Conservation (phyloP, 2,329 filamentous ascomycete genomes). For the Cladobotryum mycophilum region DNA sequence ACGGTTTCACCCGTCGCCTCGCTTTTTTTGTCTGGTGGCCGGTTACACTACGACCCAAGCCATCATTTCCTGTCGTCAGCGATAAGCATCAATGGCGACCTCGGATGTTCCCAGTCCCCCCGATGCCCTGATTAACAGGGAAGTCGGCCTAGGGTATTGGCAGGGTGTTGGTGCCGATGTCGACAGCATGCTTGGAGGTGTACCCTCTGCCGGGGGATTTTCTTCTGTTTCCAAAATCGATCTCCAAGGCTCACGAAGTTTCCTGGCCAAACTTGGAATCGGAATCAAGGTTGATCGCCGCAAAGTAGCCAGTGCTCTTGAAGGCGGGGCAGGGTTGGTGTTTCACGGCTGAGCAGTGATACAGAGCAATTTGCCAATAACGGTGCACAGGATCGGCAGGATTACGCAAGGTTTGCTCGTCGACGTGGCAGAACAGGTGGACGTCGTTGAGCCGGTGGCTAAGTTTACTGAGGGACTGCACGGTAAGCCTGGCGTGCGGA, state of each 20-base stretch:
- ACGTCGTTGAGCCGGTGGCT: conserved; percentile 77
- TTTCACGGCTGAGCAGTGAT: neutral
- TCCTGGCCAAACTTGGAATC: conserved; percentile 59
- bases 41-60: neutral
- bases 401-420: conserved; percentile 74
- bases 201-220: conserved; percentile 19
- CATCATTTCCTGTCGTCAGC: neutral
- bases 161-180: conserved; percentile 34
- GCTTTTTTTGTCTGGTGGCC: too few relatives aligned
- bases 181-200: conserved; percentile 73
- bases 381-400: conserved; percentile 61
- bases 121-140: conserved; percentile 22
- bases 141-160: conserved; percentile 38
- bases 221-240: conserved; percentile 41
- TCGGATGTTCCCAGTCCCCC: neutral
- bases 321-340: conserved; percentile 35
- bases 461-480: conserved; percentile 67
- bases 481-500: conserved; percentile 50
- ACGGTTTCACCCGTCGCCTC: too few relatives aligned
- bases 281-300: conserved; percentile 28
- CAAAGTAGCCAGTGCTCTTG: conserved; percentile 25
- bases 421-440: conserved; percentile 62
- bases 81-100: neutral
- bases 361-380: neutral
- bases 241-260: conserved; percentile 60